phyloP scores from a whole-genome alignment of 2,329 filamentous ascomycete genomes.

The Chrysoporthe cubensis region DNA sequence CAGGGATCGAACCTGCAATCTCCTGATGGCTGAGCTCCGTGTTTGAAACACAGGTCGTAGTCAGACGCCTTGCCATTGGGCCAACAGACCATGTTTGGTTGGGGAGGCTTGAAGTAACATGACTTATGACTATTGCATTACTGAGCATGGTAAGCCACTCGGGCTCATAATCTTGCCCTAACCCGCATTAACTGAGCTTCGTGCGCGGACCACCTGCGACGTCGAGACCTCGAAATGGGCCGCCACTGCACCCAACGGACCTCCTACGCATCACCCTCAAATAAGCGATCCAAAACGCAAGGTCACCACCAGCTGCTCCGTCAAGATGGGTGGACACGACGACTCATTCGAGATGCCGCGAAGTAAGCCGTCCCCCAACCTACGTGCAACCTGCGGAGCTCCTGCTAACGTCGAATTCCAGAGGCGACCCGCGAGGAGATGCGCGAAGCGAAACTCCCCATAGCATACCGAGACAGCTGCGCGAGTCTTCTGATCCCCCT shows the following conservation, averaged over 20 bases:
- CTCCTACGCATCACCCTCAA: slow-evolving; percentile 12
- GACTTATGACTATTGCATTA: not conserved
- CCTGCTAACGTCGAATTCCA: slow-evolving; percentile 39
- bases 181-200: not conserved
- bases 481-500: slow-evolving; percentile 92
- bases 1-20: slow-evolving; percentile 31
- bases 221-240: slow-evolving; percentile 2
- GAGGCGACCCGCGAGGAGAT: slow-evolving; percentile 89
- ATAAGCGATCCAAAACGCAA: slow-evolving; percentile 34
- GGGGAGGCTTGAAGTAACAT: rapidly evolving
- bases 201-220: slow-evolving; percentile 13
- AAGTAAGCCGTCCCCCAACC: slow-evolving; percentile 11
- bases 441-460: slow-evolving; percentile 84
- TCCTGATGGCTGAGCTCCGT: slow-evolving; percentile 25
- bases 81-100: slow-evolving; percentile 32
- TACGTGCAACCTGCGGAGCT: not conserved
- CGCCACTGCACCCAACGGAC: slow-evolving; percentile 2
- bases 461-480: slow-evolving; percentile 94
- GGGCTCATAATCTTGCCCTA: not conserved
- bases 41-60: slow-evolving; percentile 38
- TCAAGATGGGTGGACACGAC: slow-evolving; percentile 28
- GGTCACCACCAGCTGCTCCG: slow-evolving; percentile 34
- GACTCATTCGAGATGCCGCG: slow-evolving; percentile 25
- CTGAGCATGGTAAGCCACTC: not conserved
- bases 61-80: slow-evolving; percentile 50